A percentile compares a stretch with the other conserved stretches of the same genome.
phyloP scores from a whole-genome alignment of 768 basidiomycete species.

The Lactifluus pinguis region DNA sequence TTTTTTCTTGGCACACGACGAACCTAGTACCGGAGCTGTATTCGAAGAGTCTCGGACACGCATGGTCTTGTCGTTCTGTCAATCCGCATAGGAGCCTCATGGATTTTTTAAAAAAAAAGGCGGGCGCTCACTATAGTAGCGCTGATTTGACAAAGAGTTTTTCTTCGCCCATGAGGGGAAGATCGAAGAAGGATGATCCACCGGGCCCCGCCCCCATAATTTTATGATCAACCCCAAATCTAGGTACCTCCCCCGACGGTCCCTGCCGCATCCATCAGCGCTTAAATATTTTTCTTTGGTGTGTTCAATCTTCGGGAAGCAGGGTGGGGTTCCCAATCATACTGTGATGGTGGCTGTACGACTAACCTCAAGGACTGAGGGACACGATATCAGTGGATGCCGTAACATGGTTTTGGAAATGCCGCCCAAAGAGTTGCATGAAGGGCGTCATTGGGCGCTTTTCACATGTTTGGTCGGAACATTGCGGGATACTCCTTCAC shows the following conservation, averaged over 20 bases:
- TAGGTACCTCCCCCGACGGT: not conserved
- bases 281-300: not conserved
- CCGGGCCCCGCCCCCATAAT: too few relatives aligned
- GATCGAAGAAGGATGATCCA: too few relatives aligned
- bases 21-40: too few relatives aligned
- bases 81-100: too few relatives aligned
- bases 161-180: too few relatives aligned
- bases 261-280: not conserved
- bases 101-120: too few relatives aligned
- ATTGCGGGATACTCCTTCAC: not conserved
- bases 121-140: too few relatives aligned
- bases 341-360: not conserved
- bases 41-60: too few relatives aligned
- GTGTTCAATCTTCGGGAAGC: not conserved
- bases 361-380: too few relatives aligned
- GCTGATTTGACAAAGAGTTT: too few relatives aligned
- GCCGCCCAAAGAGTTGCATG: not conserved
- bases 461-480: conserved; percentile 1
- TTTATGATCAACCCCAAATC: not conserved
- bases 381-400: too few relatives aligned
- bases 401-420: not conserved
- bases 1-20: not conserved
- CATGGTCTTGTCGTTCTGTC: too few relatives aligned
- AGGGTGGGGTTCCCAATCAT: not conserved
- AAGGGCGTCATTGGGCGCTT: not conserved